Percentiles rank a stretch among this genome's conserved stretches.
Conservation (phyloP, 75 land plant genomes). For the Ceratopteris richardii region DNA sequence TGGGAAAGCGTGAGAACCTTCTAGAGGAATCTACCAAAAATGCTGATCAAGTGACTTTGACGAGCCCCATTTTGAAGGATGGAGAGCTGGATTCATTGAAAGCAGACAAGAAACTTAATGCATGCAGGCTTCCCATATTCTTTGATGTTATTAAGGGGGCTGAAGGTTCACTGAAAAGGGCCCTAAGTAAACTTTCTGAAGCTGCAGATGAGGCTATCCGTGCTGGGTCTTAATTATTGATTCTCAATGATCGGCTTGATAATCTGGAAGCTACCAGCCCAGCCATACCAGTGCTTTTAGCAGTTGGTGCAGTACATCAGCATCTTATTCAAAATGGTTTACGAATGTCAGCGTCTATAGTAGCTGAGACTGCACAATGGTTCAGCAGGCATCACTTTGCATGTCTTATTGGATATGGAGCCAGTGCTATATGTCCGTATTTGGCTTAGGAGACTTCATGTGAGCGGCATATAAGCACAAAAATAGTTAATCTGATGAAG, state of each 20-base stretch:
- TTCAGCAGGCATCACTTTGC: conserved; percentile 99
- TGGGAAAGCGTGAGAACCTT: conserved; percentile 86
- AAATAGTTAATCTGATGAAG: conserved; percentile 85
- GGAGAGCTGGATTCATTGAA: conserved; percentile 78
- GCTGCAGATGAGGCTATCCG: conserved; percentile 97
- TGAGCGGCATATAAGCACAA: conserved; percentile 88
- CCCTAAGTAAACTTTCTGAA: conserved; percentile 71
- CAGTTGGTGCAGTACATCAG: conserved; percentile 99
- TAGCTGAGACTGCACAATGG: conserved; percentile 96
- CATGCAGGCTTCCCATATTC: conserved; percentile 58
- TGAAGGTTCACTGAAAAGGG: conserved; percentile 64
- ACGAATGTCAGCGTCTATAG: conserved; percentile 85
- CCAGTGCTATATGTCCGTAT: conserved; percentile 99
- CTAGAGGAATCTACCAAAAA: conserved; percentile 78
- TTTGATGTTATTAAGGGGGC: conserved; percentile 87
- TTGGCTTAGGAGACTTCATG: conserved; percentile 94
- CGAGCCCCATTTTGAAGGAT: conserved; percentile 91
- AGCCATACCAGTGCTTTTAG: conserved; percentile 92
- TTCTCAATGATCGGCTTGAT: conserved; percentile 85
- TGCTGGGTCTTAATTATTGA: conserved; percentile 80
- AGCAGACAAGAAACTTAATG: conserved; percentile 48
- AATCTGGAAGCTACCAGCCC: conserved; percentile 76
- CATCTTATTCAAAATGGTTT: conserved; percentile 94
- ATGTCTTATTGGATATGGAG: conserved; percentile 97
- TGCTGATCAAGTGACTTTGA: conserved; percentile 82